Conservation (phyloP, 1,284 basidiomycete species). For the Ceratobasidium sp. region DNA sequence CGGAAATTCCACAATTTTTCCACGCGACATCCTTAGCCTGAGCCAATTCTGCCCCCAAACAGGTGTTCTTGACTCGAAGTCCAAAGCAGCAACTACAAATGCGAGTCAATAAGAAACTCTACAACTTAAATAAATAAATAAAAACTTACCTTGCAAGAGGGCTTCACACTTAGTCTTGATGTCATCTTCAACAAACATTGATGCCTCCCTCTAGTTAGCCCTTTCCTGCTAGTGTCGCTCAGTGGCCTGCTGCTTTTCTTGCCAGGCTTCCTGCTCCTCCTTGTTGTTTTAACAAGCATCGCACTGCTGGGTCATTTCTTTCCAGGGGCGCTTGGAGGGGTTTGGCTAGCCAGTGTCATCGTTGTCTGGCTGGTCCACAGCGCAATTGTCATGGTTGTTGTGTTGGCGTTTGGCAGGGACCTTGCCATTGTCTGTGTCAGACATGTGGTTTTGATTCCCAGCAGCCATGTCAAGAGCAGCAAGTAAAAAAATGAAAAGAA, state of each 20-base stretch:
- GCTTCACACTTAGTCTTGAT: not conserved
- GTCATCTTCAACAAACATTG: not conserved
- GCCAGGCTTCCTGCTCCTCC: not conserved
- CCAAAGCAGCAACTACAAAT: not conserved
- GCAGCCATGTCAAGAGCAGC: too few relatives aligned
- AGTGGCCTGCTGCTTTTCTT: not conserved
- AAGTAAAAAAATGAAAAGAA: too few relatives aligned
- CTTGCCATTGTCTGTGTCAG: too few relatives aligned
- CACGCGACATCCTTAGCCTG: too few relatives aligned
- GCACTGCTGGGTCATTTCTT: not conserved
- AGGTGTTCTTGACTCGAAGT: not conserved
- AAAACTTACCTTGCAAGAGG: not conserved
- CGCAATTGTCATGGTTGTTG: too few relatives aligned
- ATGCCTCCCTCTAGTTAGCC: not conserved
- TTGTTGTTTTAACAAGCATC: not conserved
- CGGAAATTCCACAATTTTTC: too few relatives aligned
- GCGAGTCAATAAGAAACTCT: too few relatives aligned
- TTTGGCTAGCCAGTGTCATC: too few relatives aligned
- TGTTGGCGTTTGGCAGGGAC: too few relatives aligned
- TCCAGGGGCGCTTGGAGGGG: not conserved
- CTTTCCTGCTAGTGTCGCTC: not conserved
- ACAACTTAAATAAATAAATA: not conserved
- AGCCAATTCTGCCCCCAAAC: not conserved
- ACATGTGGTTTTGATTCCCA: too few relatives aligned
- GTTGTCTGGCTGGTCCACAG: too few relatives aligned